Percentiles rank a stretch among this genome's conserved stretches.
Evolutionary conservation across 371 early-diverging fungal genomes (phyloP).

Genomic region (Mortierella sp.): DNA sequence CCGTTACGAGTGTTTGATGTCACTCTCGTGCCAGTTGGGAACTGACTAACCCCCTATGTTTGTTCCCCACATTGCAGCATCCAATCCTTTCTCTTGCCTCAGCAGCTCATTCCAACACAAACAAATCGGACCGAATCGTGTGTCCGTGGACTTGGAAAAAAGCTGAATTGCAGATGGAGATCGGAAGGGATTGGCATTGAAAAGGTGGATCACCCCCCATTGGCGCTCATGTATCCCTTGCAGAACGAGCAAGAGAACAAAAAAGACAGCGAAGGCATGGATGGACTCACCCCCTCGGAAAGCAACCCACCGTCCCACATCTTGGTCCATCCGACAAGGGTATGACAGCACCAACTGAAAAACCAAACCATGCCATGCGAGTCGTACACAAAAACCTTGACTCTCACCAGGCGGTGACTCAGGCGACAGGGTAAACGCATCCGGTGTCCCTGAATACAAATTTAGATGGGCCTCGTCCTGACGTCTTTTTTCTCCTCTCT

Average conservation of each 20-base stretch:
- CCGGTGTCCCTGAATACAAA: constrained; percentile 10
- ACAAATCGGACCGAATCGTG: constrained; percentile 15
- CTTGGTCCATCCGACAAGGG: no score
- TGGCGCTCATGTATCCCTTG: background rate
- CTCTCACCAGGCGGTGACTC: constrained; percentile 15
- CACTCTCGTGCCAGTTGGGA: background rate
- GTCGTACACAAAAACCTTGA: no score
- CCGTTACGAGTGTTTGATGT: background rate
- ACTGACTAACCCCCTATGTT: background rate
- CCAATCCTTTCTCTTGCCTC: constrained; percentile 10
- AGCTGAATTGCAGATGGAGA: no score
- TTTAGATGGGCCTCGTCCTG: background rate
- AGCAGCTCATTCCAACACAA: background rate
- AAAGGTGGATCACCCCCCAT: no score
- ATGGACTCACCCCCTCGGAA: no score
- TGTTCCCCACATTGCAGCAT: constrained; percentile 25
- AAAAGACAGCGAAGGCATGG: background rate
- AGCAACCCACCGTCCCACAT: no score
- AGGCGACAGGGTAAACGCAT: constrained; percentile 11
- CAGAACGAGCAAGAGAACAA: background rate
- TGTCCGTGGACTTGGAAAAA: constrained; percentile 16
- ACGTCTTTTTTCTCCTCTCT: background rate
- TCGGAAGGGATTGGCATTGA: no score
- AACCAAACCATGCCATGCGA: background rate
- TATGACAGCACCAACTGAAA: background rate